Evolutionary conservation across 2,329 filamentous ascomycete genomes (phyloP), one percentile per base, ranked within the genome.

Genomic region (Zymoseptoria pseudotritici): DNA sequence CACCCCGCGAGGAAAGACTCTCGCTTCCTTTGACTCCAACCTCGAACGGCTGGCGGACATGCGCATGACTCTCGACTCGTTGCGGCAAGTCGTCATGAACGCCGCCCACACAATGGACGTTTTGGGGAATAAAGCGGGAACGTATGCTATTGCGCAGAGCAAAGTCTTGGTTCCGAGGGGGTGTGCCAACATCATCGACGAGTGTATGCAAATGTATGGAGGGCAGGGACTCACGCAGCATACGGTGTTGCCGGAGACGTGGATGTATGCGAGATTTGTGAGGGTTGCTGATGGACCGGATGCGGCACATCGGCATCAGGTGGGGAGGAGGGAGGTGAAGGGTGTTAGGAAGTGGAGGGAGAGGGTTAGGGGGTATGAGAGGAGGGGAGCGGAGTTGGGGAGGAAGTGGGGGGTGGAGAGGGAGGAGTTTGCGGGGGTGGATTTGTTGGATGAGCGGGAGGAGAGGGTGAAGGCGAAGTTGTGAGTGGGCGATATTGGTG

Each of bases 21-120:
- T 22, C 21, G 21, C 21, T 22, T 22, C 21, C 21, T 22, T 22
- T 4, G 21, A 22, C 21, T 22, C 21, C 21, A 22, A 22, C 21
- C 21, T 22, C 21, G 21, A 22, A 22, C 21, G 21, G 2, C 21
- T 22, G 21, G 21, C 21, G 21, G 21, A 22, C 21, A 22, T 22
- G 21, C 21, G 21, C 21, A 22, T 22, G 21, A 22, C 21, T 4
- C 21, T 22, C 21, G 21, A 22, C 21, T 22, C 21, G 4, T 22
- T 22, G 21, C 89, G 93, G 29, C 83, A 97, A 17, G 78, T 95
- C 49, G 93, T 97, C 3, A 85, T 96, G 65, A 96, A 97, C 76
- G 93, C 93, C 1, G 93, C 93, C 60, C 88, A 94, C 75, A 90
- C 90, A 76, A 97, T 97, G 79, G 93, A 97, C 76, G 83, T 89